phyloP scores from a whole-genome alignment of 805 yeast species.

The Spathaspora sp. region DNA sequence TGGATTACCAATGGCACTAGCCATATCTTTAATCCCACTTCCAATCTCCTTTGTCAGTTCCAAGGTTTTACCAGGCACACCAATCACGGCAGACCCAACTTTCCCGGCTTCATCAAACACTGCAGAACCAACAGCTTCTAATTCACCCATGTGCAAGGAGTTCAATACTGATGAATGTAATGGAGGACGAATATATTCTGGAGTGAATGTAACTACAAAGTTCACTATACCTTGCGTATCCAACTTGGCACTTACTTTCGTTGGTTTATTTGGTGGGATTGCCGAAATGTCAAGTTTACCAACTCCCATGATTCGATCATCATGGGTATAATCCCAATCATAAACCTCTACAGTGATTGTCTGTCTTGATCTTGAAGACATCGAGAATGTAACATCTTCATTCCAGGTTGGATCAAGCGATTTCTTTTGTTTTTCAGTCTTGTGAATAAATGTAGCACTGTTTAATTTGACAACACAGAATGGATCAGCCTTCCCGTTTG shows the following conservation, averaged over 20 bases:
- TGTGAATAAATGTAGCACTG: constrained; percentile 50
- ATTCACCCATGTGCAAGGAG: constrained; percentile 36
- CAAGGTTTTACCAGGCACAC: constrained; percentile 30
- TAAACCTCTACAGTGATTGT: constrained; percentile 46
- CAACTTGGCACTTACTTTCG: constrained; percentile 47
- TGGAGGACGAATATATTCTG: constrained; percentile 66
- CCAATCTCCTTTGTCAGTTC: constrained; percentile 45
- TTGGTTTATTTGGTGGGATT: constrained; percentile 43
- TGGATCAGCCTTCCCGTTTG: constrained; percentile 79
- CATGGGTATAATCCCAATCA: constrained; percentile 81
- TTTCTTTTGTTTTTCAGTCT: constrained; percentile 60
- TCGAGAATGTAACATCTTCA: constrained; percentile 55
- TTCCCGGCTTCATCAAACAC: constrained; percentile 7
- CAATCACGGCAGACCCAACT: constrained; percentile 33
- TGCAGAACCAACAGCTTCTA: constrained; percentile 41
- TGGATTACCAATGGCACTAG: constrained; percentile 18
- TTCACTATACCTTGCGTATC: constrained; percentile 65
- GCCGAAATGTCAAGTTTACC: constrained; percentile 47
- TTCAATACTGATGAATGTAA: constrained; percentile 30
- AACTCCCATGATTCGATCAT: constrained; percentile 57
- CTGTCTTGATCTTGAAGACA: constrained; percentile 60
- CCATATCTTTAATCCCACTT: constrained; percentile 33
- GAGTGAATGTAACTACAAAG: constrained; percentile 52
- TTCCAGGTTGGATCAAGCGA: constrained; percentile 76
- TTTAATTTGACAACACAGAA: constrained; percentile 50